Conservation (phyloP, 2,329 filamentous ascomycete genomes). For the Aureobasidium sp. region DNA sequence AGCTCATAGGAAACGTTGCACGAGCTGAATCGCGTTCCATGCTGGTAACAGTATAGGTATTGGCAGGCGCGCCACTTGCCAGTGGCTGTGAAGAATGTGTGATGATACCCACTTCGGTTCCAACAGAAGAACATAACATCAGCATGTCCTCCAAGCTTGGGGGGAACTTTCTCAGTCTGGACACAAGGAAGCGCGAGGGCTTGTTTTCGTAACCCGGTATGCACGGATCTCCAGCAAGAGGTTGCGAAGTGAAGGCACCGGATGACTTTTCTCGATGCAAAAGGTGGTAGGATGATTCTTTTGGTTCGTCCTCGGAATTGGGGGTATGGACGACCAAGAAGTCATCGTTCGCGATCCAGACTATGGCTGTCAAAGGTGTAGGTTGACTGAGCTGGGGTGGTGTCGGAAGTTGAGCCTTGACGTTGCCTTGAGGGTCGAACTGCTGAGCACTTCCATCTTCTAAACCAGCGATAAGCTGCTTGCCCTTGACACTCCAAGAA, state of each 20-base stretch:
- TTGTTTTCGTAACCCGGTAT: constrained; percentile 55
- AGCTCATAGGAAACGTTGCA: constrained; percentile 59
- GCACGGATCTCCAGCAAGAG: constrained; percentile 62
- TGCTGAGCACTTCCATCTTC: constrained; percentile 73
- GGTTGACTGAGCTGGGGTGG: constrained; percentile 59
- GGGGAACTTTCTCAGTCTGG: constrained; percentile 71
- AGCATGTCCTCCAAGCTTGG: constrained; percentile 75
- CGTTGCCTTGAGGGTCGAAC: constrained; percentile 72
- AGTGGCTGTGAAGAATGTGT: constrained; percentile 66
- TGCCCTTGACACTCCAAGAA: constrained; percentile 88
- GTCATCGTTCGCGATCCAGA: constrained; percentile 82
- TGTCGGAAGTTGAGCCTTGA: constrained; percentile 71
- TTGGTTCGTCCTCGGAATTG: constrained; percentile 26
- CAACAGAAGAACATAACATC: constrained; percentile 73
- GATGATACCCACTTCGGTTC: constrained; percentile 70
- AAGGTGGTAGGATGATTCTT: constrained; percentile 69
- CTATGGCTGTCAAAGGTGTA: constrained; percentile 48
- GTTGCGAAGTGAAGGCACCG: constrained; percentile 62
- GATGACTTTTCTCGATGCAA: constrained; percentile 59
- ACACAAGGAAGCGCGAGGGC: constrained; percentile 67
- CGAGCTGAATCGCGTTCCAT: constrained; percentile 66
- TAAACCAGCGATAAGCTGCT: constrained; percentile 83
- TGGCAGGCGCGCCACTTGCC: constrained; percentile 51
- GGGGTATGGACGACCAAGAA: constrained; percentile 75
- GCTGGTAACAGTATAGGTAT: constrained; percentile 67